These are phyloP conservation scores for Solanum okadae DNA, from an alignment of 257 asterid species.

Conservation along the genomic window DNA sequence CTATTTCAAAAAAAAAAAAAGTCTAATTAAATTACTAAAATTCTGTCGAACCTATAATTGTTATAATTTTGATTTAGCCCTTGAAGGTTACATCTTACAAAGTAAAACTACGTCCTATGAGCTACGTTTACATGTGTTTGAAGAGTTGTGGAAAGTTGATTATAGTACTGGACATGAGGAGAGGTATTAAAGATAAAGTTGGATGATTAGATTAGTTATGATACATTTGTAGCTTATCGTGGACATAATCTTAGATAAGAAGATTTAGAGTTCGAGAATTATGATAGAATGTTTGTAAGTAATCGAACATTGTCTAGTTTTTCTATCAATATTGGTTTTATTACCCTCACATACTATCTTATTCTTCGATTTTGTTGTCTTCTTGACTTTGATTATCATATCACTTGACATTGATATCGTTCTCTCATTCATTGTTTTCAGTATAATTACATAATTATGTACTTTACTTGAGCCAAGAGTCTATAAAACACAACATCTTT, in stretches of 20 bases:
- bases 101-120: not conserved
- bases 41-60: not conserved
- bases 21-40: not conserved
- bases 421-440: not conserved
- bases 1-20: not conserved
- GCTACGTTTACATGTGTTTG: not conserved
- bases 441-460: not conserved
- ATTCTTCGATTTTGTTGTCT: not conserved
- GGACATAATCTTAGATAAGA: accelerated
- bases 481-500: too few relatives aligned
- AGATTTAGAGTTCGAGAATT: too few relatives aligned
- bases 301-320: too few relatives aligned
- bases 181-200: too few relatives aligned
- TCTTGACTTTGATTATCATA: not conserved
- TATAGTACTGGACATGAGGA: too few relatives aligned
- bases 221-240: not conserved
- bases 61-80: not conserved
- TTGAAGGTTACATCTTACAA: not conserved
- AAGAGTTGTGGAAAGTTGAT: not conserved
- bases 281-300: not conserved
- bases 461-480: not conserved
- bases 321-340: too few relatives aligned
- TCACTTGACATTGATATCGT: not conserved
- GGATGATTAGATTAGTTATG: not conserved
- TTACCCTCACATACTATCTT: not conserved